Percentiles rank a stretch among this genome's conserved stretches.
These are phyloP conservation scores for Tolypocladium cylindrosporum DNA, from an alignment of 2,329 filamentous ascomycete genomes.

Conservation along the genomic window DNA sequence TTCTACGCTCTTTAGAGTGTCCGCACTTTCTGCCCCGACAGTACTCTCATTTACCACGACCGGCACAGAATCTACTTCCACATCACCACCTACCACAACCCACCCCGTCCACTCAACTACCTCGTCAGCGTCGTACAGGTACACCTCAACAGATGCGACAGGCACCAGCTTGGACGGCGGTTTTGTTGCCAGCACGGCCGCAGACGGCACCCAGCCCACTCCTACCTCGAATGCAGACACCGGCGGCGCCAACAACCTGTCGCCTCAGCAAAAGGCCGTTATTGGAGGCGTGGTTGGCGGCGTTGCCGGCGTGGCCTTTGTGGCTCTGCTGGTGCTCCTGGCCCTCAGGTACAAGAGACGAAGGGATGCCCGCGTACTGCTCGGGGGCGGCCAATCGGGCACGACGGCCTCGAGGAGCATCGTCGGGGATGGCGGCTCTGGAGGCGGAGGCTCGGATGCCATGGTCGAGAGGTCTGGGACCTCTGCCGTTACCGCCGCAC, in stretches of 20 bases:
- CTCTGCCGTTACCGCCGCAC: slow-evolving; percentile 34
- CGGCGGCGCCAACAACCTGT: slow-evolving; percentile 13
- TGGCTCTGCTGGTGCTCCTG: slow-evolving; percentile 43
- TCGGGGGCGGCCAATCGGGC: slow-evolving; percentile 27
- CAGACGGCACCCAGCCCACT: slow-evolving; percentile 7
- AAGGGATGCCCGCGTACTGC: slow-evolving; percentile 30
- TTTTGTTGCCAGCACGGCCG: neutral
- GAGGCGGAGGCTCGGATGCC: slow-evolving; percentile 8
- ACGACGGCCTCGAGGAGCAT: slow-evolving; percentile 7
- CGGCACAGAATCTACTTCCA: neutral
- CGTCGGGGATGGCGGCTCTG: slow-evolving; percentile 6
- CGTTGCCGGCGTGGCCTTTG: slow-evolving; percentile 46
- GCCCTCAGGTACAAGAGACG: slow-evolving; percentile 47
- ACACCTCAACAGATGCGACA: neutral
- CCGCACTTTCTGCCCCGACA: neutral
- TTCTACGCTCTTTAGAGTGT: slow-evolving; percentile 1
- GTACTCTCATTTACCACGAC: neutral
- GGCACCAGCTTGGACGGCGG: neutral
- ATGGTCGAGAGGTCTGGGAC: slow-evolving; percentile 37
- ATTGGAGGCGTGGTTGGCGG: slow-evolving; percentile 49
- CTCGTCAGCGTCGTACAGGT: neutral
- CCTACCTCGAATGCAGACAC: slow-evolving; percentile 9
- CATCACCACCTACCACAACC: slow-evolving; percentile 1
- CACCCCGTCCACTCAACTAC: neutral
- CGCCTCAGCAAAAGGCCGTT: slow-evolving; percentile 27